Conservation (phyloP, 1,139 yeast genomes). For the Lodderomyces elongisporus region DNA sequence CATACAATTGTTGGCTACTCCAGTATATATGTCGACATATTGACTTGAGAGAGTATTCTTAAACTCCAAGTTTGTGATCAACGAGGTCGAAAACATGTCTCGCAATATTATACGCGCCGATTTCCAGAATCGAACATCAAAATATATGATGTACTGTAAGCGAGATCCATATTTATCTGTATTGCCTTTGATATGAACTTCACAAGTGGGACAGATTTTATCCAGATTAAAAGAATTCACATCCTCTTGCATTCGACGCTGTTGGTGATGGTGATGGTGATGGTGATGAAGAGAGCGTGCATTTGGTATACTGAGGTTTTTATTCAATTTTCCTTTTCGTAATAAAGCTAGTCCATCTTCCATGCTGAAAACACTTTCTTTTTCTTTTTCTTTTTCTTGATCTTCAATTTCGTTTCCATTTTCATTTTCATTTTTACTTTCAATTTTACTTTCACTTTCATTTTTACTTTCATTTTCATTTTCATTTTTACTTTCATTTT, state of each 20-base stretch:
- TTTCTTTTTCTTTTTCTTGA: neutral
- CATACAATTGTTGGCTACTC: conserved; percentile 68
- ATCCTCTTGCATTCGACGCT: too few species aligned
- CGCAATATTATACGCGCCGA: conserved; percentile 56
- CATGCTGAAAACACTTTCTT: neutral
- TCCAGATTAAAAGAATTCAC: too few species aligned
- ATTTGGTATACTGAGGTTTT: conserved; percentile 27
- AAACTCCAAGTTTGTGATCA: conserved; percentile 61
- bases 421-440: too few species aligned
- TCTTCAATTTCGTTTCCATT: conserved; percentile 9
- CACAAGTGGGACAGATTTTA: neutral
- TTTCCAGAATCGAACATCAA: conserved; percentile 74
- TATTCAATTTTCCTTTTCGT: conserved; percentile 12
- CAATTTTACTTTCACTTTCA: conserved; percentile 4
- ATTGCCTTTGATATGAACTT: neutral
- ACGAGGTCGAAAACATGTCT: conserved; percentile 63
- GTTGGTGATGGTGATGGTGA: neutral
- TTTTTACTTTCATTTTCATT: neutral
- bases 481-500: neutral
- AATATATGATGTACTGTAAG: conserved; percentile 66
- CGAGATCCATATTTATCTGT: conserved; percentile 52
- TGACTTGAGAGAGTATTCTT: conserved; percentile 66
- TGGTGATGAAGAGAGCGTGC: neutral
- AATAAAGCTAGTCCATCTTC: too few species aligned
- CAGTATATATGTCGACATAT: conserved; percentile 79